These are phyloP conservation scores for Ramichloridium luteum DNA, from an alignment of 2,329 filamentous ascomycete species.

Conservation along the genomic window DNA sequence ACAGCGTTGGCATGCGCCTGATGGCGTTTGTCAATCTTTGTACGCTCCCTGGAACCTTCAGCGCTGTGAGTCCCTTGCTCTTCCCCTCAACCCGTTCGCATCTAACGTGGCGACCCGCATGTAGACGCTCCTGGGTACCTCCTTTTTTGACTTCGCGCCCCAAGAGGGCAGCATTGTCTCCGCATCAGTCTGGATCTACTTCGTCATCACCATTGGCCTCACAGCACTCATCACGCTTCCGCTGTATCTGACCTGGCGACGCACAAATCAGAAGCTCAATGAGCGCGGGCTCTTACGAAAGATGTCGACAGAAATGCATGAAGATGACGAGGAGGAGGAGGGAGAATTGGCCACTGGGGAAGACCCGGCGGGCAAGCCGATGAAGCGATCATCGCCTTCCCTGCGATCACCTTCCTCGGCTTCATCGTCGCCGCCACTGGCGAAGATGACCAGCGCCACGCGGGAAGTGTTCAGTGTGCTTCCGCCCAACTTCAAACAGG, in stretches of 20 bases:
- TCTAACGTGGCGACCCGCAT: too few species aligned
- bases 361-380: too few species aligned
- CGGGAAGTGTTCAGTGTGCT: too few species aligned
- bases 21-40: neutral
- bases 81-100: neutral
- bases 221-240: neutral
- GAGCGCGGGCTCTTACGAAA: too few species aligned
- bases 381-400: too few species aligned
- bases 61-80: neutral
- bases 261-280: neutral
- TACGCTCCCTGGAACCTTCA: neutral
- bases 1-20: neutral
- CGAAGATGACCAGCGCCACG: too few species aligned
- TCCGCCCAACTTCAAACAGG: too few species aligned
- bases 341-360: too few species aligned
- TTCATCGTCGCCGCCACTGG: too few species aligned
- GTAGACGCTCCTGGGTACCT: neutral
- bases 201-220: neutral
- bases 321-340: too few species aligned
- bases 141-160: neutral
- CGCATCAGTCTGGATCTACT: neutral
- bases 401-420: too few species aligned
- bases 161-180: neutral
- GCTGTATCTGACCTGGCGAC: neutral
- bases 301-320: too few species aligned